Evolutionary conservation across 2,329 filamentous ascomycete species (phyloP).

Genomic region (Sporothrix mexicana): DNA sequence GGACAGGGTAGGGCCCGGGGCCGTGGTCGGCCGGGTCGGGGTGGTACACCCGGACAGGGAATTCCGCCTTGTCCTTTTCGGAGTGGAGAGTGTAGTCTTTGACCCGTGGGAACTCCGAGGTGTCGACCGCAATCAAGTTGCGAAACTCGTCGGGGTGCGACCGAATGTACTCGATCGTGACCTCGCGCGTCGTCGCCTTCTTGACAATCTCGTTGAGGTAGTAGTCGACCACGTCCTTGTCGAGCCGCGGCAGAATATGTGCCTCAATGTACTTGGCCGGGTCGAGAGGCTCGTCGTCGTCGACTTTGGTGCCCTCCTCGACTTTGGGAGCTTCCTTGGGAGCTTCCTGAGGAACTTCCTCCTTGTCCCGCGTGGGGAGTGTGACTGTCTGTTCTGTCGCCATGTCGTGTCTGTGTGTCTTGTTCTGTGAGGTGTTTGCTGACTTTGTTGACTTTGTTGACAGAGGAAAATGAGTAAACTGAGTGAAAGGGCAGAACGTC

Average conservation of each 20-base stretch:
- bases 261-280: constrained; percentile 34
- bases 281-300: constrained; percentile 13
- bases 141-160: constrained; percentile 30
- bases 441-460: not conserved
- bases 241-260: constrained; percentile 36
- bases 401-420: constrained; percentile 11
- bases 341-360: constrained; percentile 47
- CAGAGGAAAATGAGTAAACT: not conserved
- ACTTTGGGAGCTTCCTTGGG: constrained; percentile 45
- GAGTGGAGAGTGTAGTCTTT: constrained; percentile 28
- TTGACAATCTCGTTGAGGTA: constrained; percentile 26
- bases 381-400: not conserved
- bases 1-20: constrained; percentile 34
- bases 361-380: constrained; percentile 40
- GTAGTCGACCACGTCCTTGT: constrained; percentile 33
- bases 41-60: constrained; percentile 34
- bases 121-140: constrained; percentile 25
- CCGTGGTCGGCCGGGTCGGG: constrained; percentile 31
- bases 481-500: not conserved
- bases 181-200: not conserved
- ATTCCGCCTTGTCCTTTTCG: constrained; percentile 27
- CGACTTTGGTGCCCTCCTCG: constrained; percentile 34
- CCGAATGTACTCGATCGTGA: constrained; percentile 31
- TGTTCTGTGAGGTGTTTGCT: not conserved
- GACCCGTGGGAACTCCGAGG: constrained; percentile 31